A percentile compares a stretch with the other conserved stretches of the same genome.
phyloP scores from a whole-genome alignment of 192 early-diverging fungal species.

The Coemansia sp. region DNA sequence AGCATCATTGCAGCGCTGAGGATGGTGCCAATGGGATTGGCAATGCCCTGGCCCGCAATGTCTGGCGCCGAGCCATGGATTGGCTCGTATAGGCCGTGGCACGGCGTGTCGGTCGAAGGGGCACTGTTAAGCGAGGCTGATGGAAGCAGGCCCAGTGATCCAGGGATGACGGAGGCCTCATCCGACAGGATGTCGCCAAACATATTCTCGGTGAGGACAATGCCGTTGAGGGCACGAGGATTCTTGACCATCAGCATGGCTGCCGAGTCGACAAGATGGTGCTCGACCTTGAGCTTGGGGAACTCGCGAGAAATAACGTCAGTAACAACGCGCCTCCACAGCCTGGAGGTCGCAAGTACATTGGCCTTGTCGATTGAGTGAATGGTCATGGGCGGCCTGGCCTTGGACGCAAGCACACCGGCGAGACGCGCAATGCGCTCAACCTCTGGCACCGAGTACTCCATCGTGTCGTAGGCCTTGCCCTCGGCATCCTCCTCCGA shows the following conservation, averaged over 20 bases:
- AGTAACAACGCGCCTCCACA: slow-evolving; percentile 93
- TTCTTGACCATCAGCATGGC: slow-evolving; percentile 96
- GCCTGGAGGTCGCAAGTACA: slow-evolving; percentile 93
- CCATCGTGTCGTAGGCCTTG: slow-evolving; percentile 89
- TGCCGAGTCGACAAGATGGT: slow-evolving; percentile 95
- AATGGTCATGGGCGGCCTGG: slow-evolving; percentile 78
- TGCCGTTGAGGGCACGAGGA: slow-evolving; percentile 87
- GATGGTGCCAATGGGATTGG: slow-evolving; percentile 98
- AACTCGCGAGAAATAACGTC: slow-evolving; percentile 86
- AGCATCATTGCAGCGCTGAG: slow-evolving; percentile 92
- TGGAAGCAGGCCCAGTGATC: slow-evolving; percentile 89
- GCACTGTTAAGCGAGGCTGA: slow-evolving; percentile 87
- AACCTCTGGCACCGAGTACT: slow-evolving; percentile 87
- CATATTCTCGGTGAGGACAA: slow-evolving; percentile 98
- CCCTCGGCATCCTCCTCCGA: slow-evolving; percentile 81
- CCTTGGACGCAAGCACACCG: slow-evolving; percentile 73
- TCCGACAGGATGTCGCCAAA: slow-evolving; percentile 98
- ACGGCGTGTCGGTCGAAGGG: slow-evolving; percentile 66
- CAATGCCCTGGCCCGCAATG: slow-evolving; percentile 95
- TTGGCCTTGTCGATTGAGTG: slow-evolving; percentile 99
- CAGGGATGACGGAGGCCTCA: slow-evolving; percentile 94
- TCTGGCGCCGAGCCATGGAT: slow-evolving; percentile 99
- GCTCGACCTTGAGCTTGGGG: slow-evolving; percentile 79
- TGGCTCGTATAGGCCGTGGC: slow-evolving; percentile 95
- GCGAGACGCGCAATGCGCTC: slow-evolving; percentile 95